Evolutionary conservation across 2,329 filamentous ascomycete species (phyloP), one percentile per base, ranked within the genome.

Genomic region (Aureobasidium sp.): DNA sequence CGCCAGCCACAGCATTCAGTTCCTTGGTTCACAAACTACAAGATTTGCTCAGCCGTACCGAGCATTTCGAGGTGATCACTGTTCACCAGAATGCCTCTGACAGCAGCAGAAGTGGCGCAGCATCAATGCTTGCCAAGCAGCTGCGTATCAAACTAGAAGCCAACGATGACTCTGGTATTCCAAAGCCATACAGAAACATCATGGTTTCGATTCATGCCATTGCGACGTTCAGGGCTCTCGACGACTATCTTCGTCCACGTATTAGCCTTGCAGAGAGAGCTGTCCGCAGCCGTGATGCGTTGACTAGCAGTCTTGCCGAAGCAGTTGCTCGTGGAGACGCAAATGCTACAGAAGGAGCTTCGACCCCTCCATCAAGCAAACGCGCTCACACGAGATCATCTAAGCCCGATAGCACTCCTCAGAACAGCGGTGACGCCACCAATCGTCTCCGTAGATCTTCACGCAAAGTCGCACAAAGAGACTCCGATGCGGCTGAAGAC

Each of bases 191-290:
- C 72, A 85, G 90, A 25, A 96, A 93, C 67, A 95, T 99, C 66
- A 97, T 97, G 88, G 94, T 99, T 0, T 96, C 91, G 0, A 99
- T 99, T 62, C 94, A 99, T 73, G 94, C 94, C 17, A 97, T 99
- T 70, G 93, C 94, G 2, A 97, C 92, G 0, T 97, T 99, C 79
- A 97, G 97, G 74, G 90, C 93, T 0, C 78, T 99, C 27, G 94
- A 97, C 71, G 94, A 99, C 72, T 99, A 97, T 73, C 81, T 99
- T 47, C 87, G 94, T 41, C 94, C 94, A 8, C 85, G 93, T 64
- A 96, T 99, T 63, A 91, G 82, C 69, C 74, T 94, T 15, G 86
- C 89, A 3, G 91, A 96, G 66, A 85, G 90, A 22, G 84, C 89
- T 14, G 65, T 62, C 34, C 82, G 87, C 65, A 77, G 76, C 66